Base-by-base conservation (phyloP, 495 filamentous ascomycete genomes). In the Podospora pseudocomata region DNA sequence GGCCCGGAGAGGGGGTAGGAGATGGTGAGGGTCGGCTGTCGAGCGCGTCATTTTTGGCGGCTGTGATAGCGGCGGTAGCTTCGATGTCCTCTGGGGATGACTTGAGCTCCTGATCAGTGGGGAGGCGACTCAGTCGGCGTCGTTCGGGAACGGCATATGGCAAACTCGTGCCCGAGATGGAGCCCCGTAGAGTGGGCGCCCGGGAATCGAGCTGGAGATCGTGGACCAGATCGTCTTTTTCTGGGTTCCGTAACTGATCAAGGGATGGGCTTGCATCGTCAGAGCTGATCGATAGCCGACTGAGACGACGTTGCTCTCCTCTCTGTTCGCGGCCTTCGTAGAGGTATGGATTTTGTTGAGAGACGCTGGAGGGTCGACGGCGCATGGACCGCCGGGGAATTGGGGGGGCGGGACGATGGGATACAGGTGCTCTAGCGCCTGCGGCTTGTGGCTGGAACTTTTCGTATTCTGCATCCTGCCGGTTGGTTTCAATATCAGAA, bases 401-500 rank as follows among this genome's bases (percentile, higher is more conserved):
- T 5, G 55, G 55, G n/a, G 55, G 55, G 1, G 55, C 55, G 5
- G 55, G 55, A 20, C 55, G 55, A 58, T 26, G 55, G 55, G 55
- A 20, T 26, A 19, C 2, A n/a, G 55, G 11, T 26, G 55, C 2
- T 26, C 55, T 55, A 4, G 39, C 56, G n/a, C 5, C 39, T 34
- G 39, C 18, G 0, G 27, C 19, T 11, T 44, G 20, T 18, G 6
- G 63, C 16, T 44, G 23, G 27, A 61, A 64, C 19, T 20, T 60
- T 18, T 68, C 39, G 60, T 30, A 20, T 13, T 49, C 66, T n/a
- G 63, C 5, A 28, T 39, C n/a, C 23, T 58, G 55, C n/a, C 3
- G 55, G 23, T 26, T 15, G 39, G 54, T 59, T 53, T 58, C 39
- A 23, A 62, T 55, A 9, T 56, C 28, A 23, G 57, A 19, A 27